Evolutionary conservation across 192 early-diverging fungal genomes (phyloP).

Genomic region (Dissophora ornata): DNA sequence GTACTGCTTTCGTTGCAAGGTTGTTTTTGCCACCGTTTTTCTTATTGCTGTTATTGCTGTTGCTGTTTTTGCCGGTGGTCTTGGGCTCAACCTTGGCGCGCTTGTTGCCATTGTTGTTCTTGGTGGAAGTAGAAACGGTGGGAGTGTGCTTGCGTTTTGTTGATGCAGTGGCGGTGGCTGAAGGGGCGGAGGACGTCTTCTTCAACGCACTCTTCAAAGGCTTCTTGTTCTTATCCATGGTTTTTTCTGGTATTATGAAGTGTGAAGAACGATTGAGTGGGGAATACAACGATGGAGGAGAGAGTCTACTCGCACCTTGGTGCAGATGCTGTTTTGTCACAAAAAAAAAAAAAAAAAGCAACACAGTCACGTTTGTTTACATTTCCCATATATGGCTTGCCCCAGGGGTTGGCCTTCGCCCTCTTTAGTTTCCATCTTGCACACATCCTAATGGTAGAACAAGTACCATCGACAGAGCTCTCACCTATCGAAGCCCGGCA

Average conservation of each 20-base stretch:
- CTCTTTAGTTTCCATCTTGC: background rate
- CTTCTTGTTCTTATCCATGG: conserved; percentile 40
- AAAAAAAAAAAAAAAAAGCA: conserved; percentile 41
- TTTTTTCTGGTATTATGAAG: background rate
- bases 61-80: conserved; percentile 1
- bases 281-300: background rate
- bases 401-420: background rate
- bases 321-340: no score
- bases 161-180: background rate
- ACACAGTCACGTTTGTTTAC: conserved; percentile 45
- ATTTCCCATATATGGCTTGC: background rate
- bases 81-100: conserved; percentile 23
- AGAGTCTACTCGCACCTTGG: no score
- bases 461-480: conserved; percentile 7
- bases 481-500: conserved; percentile 42
- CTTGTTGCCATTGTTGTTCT: conserved; percentile 21
- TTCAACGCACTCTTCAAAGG: conserved; percentile 49
- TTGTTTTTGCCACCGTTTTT: background rate
- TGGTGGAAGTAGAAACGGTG: background rate
- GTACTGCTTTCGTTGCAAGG: background rate
- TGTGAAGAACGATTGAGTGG: background rate
- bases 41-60: conserved; percentile 8
- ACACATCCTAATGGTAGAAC: conserved; percentile 7
- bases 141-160: conserved; percentile 26
- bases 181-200: conserved; percentile 24